Base-by-base conservation (phyloP, 2,329 filamentous ascomycete genomes). In the Didymella pomorum region DNA sequence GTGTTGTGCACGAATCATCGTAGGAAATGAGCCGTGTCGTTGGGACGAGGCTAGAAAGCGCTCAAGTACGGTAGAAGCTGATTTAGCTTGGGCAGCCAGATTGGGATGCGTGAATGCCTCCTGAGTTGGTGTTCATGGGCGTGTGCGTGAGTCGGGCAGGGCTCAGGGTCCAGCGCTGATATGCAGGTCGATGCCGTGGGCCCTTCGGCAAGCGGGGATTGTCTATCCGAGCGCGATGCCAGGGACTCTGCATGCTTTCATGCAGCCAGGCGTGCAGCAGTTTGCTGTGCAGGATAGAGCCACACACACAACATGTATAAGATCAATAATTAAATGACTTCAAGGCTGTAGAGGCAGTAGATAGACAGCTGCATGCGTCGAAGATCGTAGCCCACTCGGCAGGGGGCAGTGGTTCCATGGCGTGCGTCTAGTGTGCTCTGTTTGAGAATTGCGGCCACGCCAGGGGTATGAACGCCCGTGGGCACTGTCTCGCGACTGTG, bases 181-280 rank as follows among this genome's bases (percentile, higher is more conserved):
- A 43, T 29, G 41, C 41, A 52, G 41, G 42, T 37, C 41, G 50
- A 52, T 37, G 48, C 37, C 25, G n/a, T 39, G 45, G 31, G 45
- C 26, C 9, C 20, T n/a, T 48, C 45, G 37, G 48, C 14, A 52
- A 23, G 47, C 35, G 48, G 39, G 49, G 41, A 26, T 11, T 35
- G 23, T 35, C 25, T n/a, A 33, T 33, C 31, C 37, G 28, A 16
- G 45, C 16, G 12, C 28, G n/a, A 31, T n/a, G 46, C 20, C 46
- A 48, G 46, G 46, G 29, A 39, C 29, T 10, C 46, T 48, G 46
- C 46, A 48, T 35, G 46, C 12, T 26, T 26, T 16, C 2, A 10
- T 44, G 45, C 37, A 49, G 52, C 5, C 10, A 43, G 52, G 52
- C 44, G 37, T 9, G 11, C 51, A 41, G 35, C 42, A 20, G 12